phyloP scores from a whole-genome alignment of 768 basidiomycete genomes.

The Suillus sp. region DNA sequence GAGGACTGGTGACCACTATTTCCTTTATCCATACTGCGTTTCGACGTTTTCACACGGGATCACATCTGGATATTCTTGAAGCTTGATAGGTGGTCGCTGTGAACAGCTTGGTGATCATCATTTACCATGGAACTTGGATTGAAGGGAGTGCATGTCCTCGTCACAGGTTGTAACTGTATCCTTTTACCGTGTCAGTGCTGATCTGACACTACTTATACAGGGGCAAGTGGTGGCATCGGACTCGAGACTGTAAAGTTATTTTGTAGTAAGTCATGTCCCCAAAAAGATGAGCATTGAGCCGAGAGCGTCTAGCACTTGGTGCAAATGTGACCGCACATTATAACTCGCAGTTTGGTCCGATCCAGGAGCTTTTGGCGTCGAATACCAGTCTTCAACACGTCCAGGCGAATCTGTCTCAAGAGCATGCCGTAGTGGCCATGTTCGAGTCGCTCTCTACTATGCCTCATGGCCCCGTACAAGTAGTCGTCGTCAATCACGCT shows the following conservation, averaged over 20 bases:
- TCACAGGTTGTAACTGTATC: slow-evolving; percentile 51
- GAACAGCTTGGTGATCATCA: background rate
- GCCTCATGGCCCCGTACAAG: slow-evolving; percentile 54
- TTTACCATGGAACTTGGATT: slow-evolving; percentile 58
- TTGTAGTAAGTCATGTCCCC: slow-evolving; percentile 43
- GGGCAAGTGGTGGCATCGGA: slow-evolving; percentile 78
- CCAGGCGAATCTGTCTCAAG: slow-evolving; percentile 62
- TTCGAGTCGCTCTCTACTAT: slow-evolving; percentile 44
- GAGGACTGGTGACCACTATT: slow-evolving; percentile 2
- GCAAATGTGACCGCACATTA: slow-evolving; percentile 75
- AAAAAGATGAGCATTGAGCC: background rate
- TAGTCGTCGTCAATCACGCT: slow-evolving; percentile 65
- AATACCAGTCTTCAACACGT: slow-evolving; percentile 38
- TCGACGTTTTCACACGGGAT: background rate
- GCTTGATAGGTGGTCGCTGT: background rate
- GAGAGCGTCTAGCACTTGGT: slow-evolving; percentile 54
- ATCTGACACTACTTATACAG: slow-evolving; percentile 32
- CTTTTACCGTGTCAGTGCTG: background rate
- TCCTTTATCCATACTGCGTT: slow-evolving; percentile 11
- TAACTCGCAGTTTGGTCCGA: slow-evolving; percentile 49
- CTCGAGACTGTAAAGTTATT: slow-evolving; percentile 60
- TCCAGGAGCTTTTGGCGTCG: slow-evolving; percentile 42
- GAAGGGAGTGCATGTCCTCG: slow-evolving; percentile 61
- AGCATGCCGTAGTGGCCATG: slow-evolving; percentile 51
- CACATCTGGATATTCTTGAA: background rate